A percentile compares a stretch with the other conserved stretches of the same genome.
Evolutionary conservation across 2,329 filamentous ascomycete species (phyloP).

Genomic region (Gaeumannomyces sp.): DNA sequence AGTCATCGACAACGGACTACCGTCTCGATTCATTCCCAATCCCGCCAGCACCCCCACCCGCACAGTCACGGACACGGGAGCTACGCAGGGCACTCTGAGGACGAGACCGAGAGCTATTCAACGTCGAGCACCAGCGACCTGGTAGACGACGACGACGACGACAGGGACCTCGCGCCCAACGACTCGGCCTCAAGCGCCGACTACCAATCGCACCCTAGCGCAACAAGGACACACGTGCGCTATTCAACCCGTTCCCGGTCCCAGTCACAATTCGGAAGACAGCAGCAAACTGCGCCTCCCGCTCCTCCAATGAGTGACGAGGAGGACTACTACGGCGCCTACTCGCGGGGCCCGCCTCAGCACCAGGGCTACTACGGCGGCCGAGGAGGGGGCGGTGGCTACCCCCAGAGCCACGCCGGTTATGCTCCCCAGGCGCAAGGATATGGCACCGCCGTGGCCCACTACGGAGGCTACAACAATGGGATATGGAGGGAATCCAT

Average conservation of each 20-base stretch:
- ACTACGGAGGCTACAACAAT: constrained; percentile 32
- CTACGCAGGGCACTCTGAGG: too few relatives aligned
- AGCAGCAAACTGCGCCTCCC: too few relatives aligned
- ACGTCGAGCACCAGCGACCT: constrained; percentile 19
- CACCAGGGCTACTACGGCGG: constrained; percentile 23
- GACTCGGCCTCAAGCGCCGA: constrained; percentile 51
- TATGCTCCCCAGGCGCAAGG: constrained; percentile 28
- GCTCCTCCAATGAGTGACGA: constrained; percentile 38
- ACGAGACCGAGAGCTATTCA: too few relatives aligned
- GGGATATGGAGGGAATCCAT: constrained; percentile 35
- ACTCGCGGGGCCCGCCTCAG: constrained; percentile 23
- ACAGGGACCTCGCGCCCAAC: constrained; percentile 46
- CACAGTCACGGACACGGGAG: too few relatives aligned
- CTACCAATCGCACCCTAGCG: constrained; percentile 20
- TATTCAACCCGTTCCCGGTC: constrained; percentile 26
- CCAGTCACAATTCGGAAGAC: too few relatives aligned
- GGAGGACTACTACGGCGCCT: constrained; percentile 37
- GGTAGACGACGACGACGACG: constrained; percentile 29
- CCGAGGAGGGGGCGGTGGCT: constrained; percentile 22
- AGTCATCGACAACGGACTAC: too few relatives aligned
- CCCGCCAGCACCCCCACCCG: too few relatives aligned
- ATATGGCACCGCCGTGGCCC: constrained; percentile 33
- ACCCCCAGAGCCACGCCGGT: constrained; percentile 42
- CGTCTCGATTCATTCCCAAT: too few relatives aligned
- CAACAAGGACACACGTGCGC: constrained; percentile 29